phyloP scores from a whole-genome alignment of 768 basidiomycete species.

The Tulasnella sp. region DNA sequence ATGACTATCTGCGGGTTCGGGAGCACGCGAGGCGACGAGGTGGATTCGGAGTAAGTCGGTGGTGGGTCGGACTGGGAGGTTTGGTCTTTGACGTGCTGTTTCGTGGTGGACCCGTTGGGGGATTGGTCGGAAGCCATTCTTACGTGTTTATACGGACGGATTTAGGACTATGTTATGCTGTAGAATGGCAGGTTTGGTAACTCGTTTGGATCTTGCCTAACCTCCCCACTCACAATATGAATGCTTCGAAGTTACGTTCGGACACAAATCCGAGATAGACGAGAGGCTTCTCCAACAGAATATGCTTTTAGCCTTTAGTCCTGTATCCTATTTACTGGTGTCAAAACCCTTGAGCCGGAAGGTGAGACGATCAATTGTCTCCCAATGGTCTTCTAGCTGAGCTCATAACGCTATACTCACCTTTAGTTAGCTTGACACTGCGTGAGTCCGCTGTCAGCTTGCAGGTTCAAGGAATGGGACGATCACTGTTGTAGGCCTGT shows the following conservation, averaged over 20 bases:
- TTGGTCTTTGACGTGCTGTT: background rate
- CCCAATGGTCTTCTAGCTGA: no score
- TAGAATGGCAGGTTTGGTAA: background rate
- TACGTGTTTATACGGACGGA: background rate
- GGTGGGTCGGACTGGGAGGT: background rate
- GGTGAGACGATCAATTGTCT: no score
- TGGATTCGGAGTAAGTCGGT: background rate
- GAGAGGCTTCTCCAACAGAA: no score
- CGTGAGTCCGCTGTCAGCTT: background rate
- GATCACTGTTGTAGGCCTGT: background rate
- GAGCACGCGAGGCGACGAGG: background rate
- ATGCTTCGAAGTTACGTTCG: no score
- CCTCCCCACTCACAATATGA: no score
- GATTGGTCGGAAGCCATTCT: background rate
- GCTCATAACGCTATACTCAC: no score
- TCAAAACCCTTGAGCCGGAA: no score
- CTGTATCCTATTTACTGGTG: no score
- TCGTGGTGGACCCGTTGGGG: background rate
- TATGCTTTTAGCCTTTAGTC: no score
- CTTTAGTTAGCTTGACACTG: background rate
- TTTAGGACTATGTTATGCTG: background rate
- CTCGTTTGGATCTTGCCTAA: background rate
- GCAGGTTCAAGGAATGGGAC: background rate
- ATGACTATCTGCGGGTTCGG: background rate
- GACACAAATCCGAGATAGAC: no score